These are phyloP conservation scores for Dothistroma septosporum DNA, from an alignment of 2,329 filamentous ascomycete genomes.

Conservation along the genomic window DNA sequence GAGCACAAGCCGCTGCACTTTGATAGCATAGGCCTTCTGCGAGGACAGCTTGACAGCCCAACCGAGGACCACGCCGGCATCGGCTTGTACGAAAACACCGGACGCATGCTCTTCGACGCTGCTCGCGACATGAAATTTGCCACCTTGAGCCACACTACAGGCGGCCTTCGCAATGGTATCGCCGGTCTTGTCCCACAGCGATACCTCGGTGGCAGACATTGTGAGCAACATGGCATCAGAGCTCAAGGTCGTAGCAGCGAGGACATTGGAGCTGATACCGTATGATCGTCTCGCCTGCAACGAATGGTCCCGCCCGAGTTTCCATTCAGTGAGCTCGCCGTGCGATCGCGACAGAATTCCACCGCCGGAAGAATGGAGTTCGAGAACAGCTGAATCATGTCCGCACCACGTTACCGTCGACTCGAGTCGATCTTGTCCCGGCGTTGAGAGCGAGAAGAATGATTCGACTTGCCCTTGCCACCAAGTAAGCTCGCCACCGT, in stretches of 20 bases:
- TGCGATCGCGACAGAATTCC: constrained; percentile 6
- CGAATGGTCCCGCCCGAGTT: background rate
- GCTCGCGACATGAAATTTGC: constrained; percentile 5
- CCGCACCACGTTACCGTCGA: constrained; percentile 16
- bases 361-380: background rate
- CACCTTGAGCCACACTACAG: background rate
- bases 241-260: constrained; percentile 2
- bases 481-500: constrained; percentile 74
- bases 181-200: constrained; percentile 7
- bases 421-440: constrained; percentile 22
- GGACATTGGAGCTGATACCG: constrained; percentile 1
- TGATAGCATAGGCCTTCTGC: background rate
- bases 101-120: background rate
- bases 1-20: background rate
- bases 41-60: background rate
- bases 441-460: constrained; percentile 64
- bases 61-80: background rate
- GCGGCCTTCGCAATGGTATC: background rate
- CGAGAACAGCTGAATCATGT: constrained; percentile 7
- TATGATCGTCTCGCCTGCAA: constrained; percentile 2
- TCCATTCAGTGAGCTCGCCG: constrained; percentile 7
- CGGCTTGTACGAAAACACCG: constrained; percentile 9
- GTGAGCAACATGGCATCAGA: constrained; percentile 3
- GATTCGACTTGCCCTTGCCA: constrained; percentile 74
- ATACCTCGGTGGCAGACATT: background rate